These are phyloP conservation scores for Hydnomerulius pinastri DNA, from an alignment of 768 basidiomycete genomes.

Conservation along the genomic window DNA sequence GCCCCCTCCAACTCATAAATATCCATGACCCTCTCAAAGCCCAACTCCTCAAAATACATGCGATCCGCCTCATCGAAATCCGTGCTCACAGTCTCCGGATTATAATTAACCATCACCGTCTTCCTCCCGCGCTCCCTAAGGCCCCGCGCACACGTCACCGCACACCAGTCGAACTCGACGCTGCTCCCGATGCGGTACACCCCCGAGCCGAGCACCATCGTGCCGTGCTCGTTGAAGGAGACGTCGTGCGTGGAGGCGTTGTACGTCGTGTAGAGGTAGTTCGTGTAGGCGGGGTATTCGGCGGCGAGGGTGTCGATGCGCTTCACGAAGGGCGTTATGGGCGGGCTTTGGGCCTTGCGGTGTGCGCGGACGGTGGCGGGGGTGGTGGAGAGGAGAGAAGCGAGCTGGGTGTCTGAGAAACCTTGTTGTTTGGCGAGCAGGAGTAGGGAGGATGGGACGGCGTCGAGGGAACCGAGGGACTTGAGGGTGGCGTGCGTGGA, in stretches of 20 bases:
- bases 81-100: constrained; percentile 98
- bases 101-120: constrained; percentile 99
- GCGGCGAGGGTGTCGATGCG: constrained; percentile 99
- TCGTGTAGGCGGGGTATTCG: constrained; percentile 97
- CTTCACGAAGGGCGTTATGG: constrained; percentile 95
- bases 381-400: constrained; percentile 69
- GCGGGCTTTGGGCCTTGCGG: constrained; percentile 73
- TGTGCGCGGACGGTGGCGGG: constrained; percentile 82
- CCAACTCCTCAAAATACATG: constrained; percentile 97
- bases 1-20: constrained; percentile 96
- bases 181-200: constrained; percentile 98
- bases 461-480: constrained; percentile 65
- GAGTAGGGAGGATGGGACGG: constrained; percentile 77
- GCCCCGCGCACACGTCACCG: constrained; percentile 96
- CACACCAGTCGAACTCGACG: constrained; percentile 99
- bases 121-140: constrained; percentile 71
- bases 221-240: constrained; percentile 93
- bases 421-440: constrained; percentile 90
- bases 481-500: constrained; percentile 79
- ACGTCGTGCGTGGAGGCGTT: constrained; percentile 96
- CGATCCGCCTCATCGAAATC: constrained; percentile 99
- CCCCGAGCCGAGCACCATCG: constrained; percentile 98
- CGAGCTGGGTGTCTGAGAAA: constrained; percentile 92
- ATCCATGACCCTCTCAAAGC: constrained; percentile 98
- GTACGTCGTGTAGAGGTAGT: constrained; percentile 99